phyloP scores from a whole-genome alignment of 331 rosid species.

The Rosa hybrid region DNA sequence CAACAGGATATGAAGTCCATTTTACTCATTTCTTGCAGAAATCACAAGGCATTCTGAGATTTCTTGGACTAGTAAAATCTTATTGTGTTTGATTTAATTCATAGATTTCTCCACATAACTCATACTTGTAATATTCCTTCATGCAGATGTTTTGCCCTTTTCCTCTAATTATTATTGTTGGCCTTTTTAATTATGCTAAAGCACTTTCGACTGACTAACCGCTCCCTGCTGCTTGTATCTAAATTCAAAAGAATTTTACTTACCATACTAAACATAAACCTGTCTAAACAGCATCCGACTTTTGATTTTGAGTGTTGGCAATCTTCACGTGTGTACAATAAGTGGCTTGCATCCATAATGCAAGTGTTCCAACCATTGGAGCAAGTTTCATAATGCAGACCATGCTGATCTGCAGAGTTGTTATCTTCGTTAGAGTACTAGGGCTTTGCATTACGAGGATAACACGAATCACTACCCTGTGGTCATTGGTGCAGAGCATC shows the following conservation, averaged over 20 bases:
- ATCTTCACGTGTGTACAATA: slow-evolving; percentile 58
- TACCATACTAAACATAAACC: neutral
- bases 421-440: neutral
- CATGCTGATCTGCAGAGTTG: neutral
- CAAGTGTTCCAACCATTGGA: slow-evolving; percentile 57
- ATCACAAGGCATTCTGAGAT: neutral
- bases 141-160: neutral
- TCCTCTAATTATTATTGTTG: neutral
- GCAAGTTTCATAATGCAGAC: neutral
- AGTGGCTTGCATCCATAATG: slow-evolving; percentile 73
- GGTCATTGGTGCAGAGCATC: too few relatives aligned
- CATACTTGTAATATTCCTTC: neutral
- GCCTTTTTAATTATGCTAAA: neutral
- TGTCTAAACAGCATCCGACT: slow-evolving; percentile 40
- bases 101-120: neutral
- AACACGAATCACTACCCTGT: slow-evolving; percentile 27
- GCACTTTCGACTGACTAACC: neutral
- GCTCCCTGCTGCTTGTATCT: neutral
- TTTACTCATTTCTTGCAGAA: neutral
- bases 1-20: neutral
- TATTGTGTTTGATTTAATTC: neutral
- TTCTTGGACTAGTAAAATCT: neutral
- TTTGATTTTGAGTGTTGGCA: slow-evolving; percentile 52
- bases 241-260: neutral
- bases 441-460: neutral